Evolutionary conservation across 192 early-diverging fungal species (phyloP).

Genomic region (Coemansia sp.): DNA sequence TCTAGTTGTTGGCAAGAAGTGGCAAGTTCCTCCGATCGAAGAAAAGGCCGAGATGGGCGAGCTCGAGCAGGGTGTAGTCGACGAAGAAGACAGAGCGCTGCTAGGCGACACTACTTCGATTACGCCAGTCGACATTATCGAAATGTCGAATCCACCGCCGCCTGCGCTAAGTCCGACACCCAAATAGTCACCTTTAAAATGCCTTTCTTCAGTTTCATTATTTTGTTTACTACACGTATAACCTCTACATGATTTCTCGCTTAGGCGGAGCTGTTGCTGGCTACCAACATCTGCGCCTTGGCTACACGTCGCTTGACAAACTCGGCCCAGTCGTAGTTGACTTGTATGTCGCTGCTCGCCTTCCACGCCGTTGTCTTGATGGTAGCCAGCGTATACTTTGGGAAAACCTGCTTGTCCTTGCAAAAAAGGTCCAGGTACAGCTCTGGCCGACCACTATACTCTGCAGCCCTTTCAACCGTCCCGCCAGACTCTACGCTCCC

Average conservation of each 20-base stretch:
- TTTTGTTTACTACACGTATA: too few relatives aligned
- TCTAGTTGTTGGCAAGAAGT: constrained; percentile 45
- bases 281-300: constrained; percentile 36
- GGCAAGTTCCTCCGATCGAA: constrained; percentile 25
- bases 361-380: constrained; percentile 55
- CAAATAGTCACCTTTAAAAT: not conserved
- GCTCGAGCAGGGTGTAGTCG: not conserved
- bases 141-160: not conserved
- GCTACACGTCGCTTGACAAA: constrained; percentile 47
- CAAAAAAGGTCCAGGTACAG: constrained; percentile 49
- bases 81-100: constrained; percentile 8
- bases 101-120: not conserved
- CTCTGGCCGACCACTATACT: constrained; percentile 46
- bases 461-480: not conserved
- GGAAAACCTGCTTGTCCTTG: constrained; percentile 29
- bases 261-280: not conserved
- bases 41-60: constrained; percentile 20
- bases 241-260: not conserved
- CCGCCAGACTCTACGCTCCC: not conserved
- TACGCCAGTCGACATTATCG: constrained; percentile 3
- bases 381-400: constrained; percentile 48
- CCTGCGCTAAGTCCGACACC: not conserved
- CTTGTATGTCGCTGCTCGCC: constrained; percentile 50
- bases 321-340: constrained; percentile 55
- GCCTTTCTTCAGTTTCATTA: not conserved